A percentile compares a stretch with the other conserved stretches of the same genome.
phyloP scores from a whole-genome alignment of 768 basidiomycete species.

The Melanogaster broomeanus region DNA sequence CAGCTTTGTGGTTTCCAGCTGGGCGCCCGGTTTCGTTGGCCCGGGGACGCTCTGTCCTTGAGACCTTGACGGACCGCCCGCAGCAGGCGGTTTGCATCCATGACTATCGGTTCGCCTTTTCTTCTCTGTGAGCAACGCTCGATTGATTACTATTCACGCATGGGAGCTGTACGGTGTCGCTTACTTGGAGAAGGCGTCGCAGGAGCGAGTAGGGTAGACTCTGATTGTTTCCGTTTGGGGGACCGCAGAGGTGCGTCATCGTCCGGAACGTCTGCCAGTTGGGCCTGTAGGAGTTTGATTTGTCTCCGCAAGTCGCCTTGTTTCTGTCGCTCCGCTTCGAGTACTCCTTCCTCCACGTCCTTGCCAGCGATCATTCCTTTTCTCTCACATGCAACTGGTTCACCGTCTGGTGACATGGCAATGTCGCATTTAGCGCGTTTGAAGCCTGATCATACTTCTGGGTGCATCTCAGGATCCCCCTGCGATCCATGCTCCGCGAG shows the following conservation, averaged over 20 bases:
- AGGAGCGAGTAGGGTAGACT: constrained; percentile 43
- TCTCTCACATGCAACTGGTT: neutral
- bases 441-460: no score
- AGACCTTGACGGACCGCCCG: constrained; percentile 6
- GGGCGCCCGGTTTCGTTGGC: constrained; percentile 11
- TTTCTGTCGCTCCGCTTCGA: constrained; percentile 36
- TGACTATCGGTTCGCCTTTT: constrained; percentile 43
- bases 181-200: constrained; percentile 69
- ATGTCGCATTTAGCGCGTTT: neutral
- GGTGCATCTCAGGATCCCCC: no score
- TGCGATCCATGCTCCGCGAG: no score
- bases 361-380: no score
- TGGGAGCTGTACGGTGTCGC: constrained; percentile 17
- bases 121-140: constrained; percentile 27
- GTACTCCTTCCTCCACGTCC: neutral
- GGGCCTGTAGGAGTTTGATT: constrained; percentile 57
- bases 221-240: constrained; percentile 49
- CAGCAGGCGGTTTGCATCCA: constrained; percentile 19
- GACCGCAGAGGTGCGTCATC: constrained; percentile 30
- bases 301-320: constrained; percentile 54
- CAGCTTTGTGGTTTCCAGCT: neutral
- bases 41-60: constrained; percentile 16
- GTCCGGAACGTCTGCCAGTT: constrained; percentile 44
- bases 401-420: constrained; percentile 4
- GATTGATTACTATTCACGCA: neutral